Percentiles rank a stretch among this genome's conserved stretches.
Evolutionary conservation across 1,139 yeast genomes (phyloP).

Genomic region (Kodamaea fungicola): DNA sequence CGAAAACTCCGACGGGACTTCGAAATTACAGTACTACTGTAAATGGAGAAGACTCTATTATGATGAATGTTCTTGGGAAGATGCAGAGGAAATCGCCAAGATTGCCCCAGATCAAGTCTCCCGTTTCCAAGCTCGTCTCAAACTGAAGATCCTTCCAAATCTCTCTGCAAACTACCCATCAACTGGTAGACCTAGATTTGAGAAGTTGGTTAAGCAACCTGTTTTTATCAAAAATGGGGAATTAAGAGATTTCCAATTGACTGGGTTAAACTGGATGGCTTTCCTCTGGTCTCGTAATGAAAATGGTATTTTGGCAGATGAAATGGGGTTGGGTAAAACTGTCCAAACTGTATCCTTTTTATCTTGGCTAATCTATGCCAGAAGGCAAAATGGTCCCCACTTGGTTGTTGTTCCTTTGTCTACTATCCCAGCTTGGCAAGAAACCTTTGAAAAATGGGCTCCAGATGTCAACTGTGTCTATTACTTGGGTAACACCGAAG

Average conservation of each 20-base stretch:
- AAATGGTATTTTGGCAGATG: conserved; percentile 97
- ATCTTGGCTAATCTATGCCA: conserved; percentile 90
- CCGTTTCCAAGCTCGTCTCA: conserved; percentile 74
- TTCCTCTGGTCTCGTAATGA: conserved; percentile 96
- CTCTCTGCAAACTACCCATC: conserved; percentile 73
- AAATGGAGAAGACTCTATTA: conserved; percentile 94
- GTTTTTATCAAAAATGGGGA: conserved; percentile 87
- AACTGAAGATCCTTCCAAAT: conserved; percentile 81
- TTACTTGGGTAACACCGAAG: conserved; percentile 87
- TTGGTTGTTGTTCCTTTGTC: conserved; percentile 93
- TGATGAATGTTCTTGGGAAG: conserved; percentile 97
- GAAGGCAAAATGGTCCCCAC: conserved; percentile 97
- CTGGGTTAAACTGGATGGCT: conserved; percentile 99
- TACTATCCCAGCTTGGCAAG: conserved; percentile 99
- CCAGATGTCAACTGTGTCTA: conserved; percentile 92
- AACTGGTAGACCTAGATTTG: conserved; percentile 78
- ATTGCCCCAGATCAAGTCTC: conserved; percentile 83
- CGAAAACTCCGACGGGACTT: conserved; percentile 53
- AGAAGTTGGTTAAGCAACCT: conserved; percentile 84
- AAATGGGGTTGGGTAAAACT: conserved; percentile 98
- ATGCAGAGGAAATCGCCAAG: conserved; percentile 80
- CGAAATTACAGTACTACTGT: conserved; percentile 74
- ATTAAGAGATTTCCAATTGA: conserved; percentile 92
- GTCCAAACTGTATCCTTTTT: conserved; percentile 94
- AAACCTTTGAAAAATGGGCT: conserved; percentile 96